Evolutionary conservation across 2,329 filamentous ascomycete genomes (phyloP).

Genomic region (Talaromyces sp.): DNA sequence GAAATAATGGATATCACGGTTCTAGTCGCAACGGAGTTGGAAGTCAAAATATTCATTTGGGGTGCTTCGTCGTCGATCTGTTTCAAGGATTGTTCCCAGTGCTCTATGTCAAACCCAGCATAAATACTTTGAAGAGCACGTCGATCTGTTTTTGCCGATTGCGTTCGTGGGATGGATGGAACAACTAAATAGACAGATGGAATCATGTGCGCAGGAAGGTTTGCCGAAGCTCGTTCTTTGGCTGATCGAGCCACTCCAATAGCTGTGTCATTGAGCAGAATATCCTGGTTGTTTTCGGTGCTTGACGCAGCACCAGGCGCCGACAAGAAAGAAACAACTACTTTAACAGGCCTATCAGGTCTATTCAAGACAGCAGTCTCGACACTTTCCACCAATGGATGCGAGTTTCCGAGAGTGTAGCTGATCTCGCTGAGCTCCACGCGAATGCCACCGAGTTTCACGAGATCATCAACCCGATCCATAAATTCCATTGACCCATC

Average conservation of each 20-base stretch:
- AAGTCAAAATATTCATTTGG: constrained; percentile 3
- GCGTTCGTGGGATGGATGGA: neutral
- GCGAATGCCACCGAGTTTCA: constrained; percentile 57
- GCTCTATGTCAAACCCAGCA: constrained; percentile 20
- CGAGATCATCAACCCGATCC: constrained; percentile 41
- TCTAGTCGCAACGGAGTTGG: neutral
- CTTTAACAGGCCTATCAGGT: constrained; percentile 25
- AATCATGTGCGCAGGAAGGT: constrained; percentile 13
- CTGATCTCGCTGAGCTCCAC: constrained; percentile 49
- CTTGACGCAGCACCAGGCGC: constrained; percentile 16
- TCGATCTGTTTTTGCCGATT: constrained; percentile 6
- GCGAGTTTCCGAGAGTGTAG: constrained; percentile 26
- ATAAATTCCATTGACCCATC: constrained; percentile 23
- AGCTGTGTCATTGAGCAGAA: constrained; percentile 15
- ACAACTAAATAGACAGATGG: constrained; percentile 2
- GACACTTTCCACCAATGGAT: constrained; percentile 26
- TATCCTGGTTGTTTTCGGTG: neutral
- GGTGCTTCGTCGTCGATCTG: neutral
- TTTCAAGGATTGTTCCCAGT: constrained; percentile 19
- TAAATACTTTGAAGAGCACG: constrained; percentile 14
- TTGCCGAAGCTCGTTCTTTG: constrained; percentile 15
- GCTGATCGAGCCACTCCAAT: constrained; percentile 20
- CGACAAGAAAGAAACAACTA: constrained; percentile 32
- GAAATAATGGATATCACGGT: constrained; percentile 20
- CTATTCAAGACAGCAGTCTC: constrained; percentile 27